Conservation (phyloP, 352 stramenopile genomes). For the Pythium guiyangense region DNA sequence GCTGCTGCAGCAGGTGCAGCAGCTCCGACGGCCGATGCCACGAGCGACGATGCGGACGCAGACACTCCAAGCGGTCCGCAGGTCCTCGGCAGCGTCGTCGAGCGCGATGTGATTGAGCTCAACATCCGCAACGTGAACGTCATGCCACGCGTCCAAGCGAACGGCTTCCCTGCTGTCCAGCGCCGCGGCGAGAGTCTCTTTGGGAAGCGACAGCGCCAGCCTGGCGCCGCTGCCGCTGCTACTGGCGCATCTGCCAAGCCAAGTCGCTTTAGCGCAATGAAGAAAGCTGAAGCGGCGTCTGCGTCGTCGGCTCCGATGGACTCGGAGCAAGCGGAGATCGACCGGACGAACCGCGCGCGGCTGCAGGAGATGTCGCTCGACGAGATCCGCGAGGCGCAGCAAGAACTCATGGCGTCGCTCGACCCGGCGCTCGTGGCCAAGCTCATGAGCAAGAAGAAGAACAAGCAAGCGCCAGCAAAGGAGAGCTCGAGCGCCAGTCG, state of each 20-base stretch:
- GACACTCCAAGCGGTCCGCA: constrained; percentile 20
- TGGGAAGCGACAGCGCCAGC: constrained; percentile 35
- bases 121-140: constrained; percentile 31
- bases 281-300: constrained; percentile 6
- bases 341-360: constrained; percentile 47
- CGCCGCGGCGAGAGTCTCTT: constrained; percentile 68
- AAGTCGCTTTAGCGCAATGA: constrained; percentile 19
- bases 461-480: constrained; percentile 8
- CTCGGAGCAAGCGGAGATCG: constrained; percentile 44
- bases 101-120: constrained; percentile 47
- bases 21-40: not conserved
- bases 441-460: constrained; percentile 33
- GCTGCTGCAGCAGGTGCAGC: not conserved
- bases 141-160: constrained; percentile 20
- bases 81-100: constrained; percentile 54
- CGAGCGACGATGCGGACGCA: constrained; percentile 4
- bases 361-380: constrained; percentile 57
- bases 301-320: constrained; percentile 4
- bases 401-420: constrained; percentile 53
- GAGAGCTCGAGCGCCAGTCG: not conserved
- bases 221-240: not conserved
- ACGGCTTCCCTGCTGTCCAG: constrained; percentile 57
- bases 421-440: constrained; percentile 65
- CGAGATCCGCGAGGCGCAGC: constrained; percentile 70
- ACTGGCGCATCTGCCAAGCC: constrained; percentile 8